Evolutionary conservation across 495 filamentous ascomycete genomes (phyloP), one percentile per base, ranked within the genome.

Genomic region (Trichoderma asperelloides): DNA sequence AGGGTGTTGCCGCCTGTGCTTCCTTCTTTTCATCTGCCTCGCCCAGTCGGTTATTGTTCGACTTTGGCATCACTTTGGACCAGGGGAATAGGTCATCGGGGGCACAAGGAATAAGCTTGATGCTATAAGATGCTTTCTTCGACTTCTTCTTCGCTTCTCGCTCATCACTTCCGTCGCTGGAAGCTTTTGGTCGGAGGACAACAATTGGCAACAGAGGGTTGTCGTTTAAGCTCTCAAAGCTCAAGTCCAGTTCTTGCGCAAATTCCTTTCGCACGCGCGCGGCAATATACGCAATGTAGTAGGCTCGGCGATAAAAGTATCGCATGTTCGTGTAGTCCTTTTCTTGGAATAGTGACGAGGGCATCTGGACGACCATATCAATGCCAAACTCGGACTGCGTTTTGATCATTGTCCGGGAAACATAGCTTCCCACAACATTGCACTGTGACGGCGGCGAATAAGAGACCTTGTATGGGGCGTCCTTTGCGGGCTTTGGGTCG

Each of bases 241-340:
- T 80, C 30, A 92, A 64, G 8, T 85, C 79, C 64, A 89, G 80
- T 1, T 77, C 77, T 8, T 82, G 70, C 12, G 77, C 79, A 33
- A 86, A 74, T 0, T 81, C 75, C 30, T 85, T 81, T 66, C 85
- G 85, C 25, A 98, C 79, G 6, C 83, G 84, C 37, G 85, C 85
- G 2, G 91, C 87, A 67, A 98, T 75, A 69, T 87, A 90, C 43
- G 93, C 91, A 33, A 98, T 77, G 69, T 96, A 98, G 72, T 92
- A 98, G 5, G 95, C 91, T 66, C 94, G 80, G 74, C 97, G 97
- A 77, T 97, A 89, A 72, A 98, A 97, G 76, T 94, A 98, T 68
- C 95, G 85, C 77, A 93, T 84, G 72, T 98, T 92, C 60, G 93
- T 81, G 74, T 93, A 97, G 77, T 98, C 95, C 75, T 98, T 98